Evolutionary conservation across 495 filamentous ascomycete species (phyloP), one percentile per base, ranked within the genome.

Genomic region (Neurospora sp.): DNA sequence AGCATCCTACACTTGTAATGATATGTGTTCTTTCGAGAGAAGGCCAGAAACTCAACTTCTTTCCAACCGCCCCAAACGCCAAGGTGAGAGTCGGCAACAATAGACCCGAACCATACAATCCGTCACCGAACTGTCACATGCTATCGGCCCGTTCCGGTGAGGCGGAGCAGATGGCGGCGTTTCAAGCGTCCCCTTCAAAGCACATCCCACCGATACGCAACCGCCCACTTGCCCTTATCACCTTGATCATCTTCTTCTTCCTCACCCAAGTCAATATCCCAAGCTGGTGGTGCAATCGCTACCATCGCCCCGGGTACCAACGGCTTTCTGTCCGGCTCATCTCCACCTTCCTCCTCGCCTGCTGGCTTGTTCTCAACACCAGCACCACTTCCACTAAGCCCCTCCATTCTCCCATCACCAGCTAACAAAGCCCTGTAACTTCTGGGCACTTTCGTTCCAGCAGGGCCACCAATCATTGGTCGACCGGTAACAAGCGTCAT

Each of bases 151-250:
- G 8, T 68, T 37, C 41, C 38, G 31, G 35, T 38, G 53, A 35
- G 53, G 53, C 14, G 27, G 53, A 65, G 27, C 27, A 65, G 53
- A 65, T 35, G 27, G 18, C 37, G 11, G 11, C 22, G 41, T 35
- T 39, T 40, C 35, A 12, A 2, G 12, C 14, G 35, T 18, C 16
- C 11, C 70, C 48, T 59, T 22, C 71, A 41, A 3, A 74, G 71
- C 31, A 77, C 74, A 61, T 75, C 78, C 84, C 84, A 86, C 61
- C 84, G 81, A 61, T 83, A 85, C 7, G 81, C 82, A 37, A 86
- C 84, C 9, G 76, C 77, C 83, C 84, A 86, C 9, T 73, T 74
- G 9, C 77, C 74, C 40, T 46, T 68, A 18, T 27, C 42, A 22
- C 70, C 70, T 59, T 27, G 12, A 39, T 68, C 42, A 16, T 65